These are phyloP conservation scores for Botrytis elliptica DNA, from an alignment of 2,329 filamentous ascomycete genomes.

Conservation along the genomic window DNA sequence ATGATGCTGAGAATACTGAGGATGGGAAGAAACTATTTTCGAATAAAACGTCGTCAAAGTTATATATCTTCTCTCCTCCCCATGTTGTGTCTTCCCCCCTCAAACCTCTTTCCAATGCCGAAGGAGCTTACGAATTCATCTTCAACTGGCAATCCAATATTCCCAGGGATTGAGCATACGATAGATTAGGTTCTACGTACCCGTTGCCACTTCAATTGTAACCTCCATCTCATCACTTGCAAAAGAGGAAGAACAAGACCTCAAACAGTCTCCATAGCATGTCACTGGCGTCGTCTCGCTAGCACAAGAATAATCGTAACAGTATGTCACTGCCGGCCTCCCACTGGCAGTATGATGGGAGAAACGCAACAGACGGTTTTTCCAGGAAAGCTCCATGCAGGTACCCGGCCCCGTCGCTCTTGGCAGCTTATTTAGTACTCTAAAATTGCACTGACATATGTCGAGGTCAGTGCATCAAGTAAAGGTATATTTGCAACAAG, in stretches of 20 bases:
- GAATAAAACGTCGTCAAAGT: neutral
- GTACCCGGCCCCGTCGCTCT: neutral
- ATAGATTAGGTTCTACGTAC: neutral
- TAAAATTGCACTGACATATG: neutral
- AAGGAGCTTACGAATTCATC: constrained; percentile 1
- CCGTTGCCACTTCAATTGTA: neutral
- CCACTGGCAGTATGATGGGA: neutral
- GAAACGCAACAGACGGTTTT: neutral
- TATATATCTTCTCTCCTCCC: neutral
- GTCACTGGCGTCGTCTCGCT: neutral
- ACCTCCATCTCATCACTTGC: neutral
- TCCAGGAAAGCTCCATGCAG: neutral
- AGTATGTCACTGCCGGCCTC: neutral
- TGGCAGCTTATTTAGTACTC: neutral
- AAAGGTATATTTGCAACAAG: constrained; percentile 1
- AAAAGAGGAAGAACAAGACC: neutral
- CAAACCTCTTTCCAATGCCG: neutral
- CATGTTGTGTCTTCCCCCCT: neutral
- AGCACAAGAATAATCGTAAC: neutral
- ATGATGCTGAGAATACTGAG: neutral
- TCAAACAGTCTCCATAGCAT: neutral
- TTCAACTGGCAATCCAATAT: neutral
- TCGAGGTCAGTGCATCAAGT: neutral
- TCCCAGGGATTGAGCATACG: neutral
- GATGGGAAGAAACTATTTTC: neutral